Percentiles rank a stretch among this genome's conserved stretches.
Conservation (phyloP, 1,284 basidiomycete genomes). For the Baeospora myosura region DNA sequence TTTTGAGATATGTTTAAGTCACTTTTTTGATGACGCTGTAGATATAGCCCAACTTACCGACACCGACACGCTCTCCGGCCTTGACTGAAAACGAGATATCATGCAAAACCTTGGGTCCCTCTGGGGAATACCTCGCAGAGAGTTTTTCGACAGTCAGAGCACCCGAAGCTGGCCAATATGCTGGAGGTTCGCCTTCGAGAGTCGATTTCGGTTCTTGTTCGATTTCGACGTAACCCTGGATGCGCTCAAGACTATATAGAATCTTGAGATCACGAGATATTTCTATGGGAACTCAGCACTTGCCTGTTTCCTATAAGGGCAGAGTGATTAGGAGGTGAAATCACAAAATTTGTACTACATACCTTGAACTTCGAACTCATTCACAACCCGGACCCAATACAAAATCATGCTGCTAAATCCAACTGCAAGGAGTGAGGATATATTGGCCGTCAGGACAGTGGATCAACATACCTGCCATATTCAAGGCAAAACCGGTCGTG, state of each 20-base stretch:
- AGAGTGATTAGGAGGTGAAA: slow-evolving; percentile 2
- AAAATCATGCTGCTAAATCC: slow-evolving; percentile 50
- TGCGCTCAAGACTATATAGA: slow-evolving; percentile 56
- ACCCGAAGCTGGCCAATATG: slow-evolving; percentile 74
- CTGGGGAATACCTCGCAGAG: slow-evolving; percentile 47
- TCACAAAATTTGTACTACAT: slow-evolving; percentile 12
- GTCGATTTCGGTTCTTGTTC: slow-evolving; percentile 61
- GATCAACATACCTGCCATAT: slow-evolving; percentile 34
- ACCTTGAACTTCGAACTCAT: slow-evolving; percentile 56
- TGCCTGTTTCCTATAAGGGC: slow-evolving; percentile 40
- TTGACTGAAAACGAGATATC: slow-evolving; percentile 47
- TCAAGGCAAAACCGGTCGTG: slow-evolving; percentile 12
- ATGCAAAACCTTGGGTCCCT: slow-evolving; percentile 46
- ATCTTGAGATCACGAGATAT: slow-evolving; percentile 1
- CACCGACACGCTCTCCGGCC: slow-evolving; percentile 56
- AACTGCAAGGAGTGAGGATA: slow-evolving; percentile 23
- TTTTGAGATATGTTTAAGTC: slow-evolving; percentile 18
- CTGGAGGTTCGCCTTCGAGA: slow-evolving; percentile 52
- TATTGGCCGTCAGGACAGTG: background rate
- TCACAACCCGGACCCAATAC: slow-evolving; percentile 44
- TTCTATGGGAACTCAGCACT: slow-evolving; percentile 2
- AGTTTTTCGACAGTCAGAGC: slow-evolving; percentile 57
- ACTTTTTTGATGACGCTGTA: background rate
- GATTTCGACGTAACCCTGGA: slow-evolving; percentile 64
- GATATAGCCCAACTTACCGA: slow-evolving; percentile 28